These are phyloP conservation scores for Lolium multiflorum DNA, from an alignment of 176 grass and related monocot species.

Conservation along the genomic window DNA sequence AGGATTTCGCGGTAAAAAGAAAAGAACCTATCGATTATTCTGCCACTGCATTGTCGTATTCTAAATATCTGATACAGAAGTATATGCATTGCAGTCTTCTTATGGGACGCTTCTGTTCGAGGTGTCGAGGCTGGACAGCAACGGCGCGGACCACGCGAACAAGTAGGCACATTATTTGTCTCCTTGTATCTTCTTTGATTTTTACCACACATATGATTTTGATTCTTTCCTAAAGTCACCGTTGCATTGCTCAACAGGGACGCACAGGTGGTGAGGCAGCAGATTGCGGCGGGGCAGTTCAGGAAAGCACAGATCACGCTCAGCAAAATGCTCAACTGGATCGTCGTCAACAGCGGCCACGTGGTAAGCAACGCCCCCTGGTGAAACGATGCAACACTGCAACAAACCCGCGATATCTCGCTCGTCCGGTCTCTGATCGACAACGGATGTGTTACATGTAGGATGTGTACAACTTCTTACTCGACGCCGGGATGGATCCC, in stretches of 20 bases:
- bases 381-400: too few species aligned
- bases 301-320: constrained; percentile 42
- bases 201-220: neutral
- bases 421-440: neutral
- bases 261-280: constrained; percentile 56
- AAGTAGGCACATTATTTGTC: constrained; percentile 12
- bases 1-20: constrained; percentile 63
- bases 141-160: constrained; percentile 59
- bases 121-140: constrained; percentile 75
- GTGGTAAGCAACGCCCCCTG: constrained; percentile 55
- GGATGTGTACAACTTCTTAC: constrained; percentile 91
- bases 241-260: constrained; percentile 47
- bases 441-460: constrained; percentile 11
- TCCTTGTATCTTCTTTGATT: neutral
- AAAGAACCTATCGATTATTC: neutral
- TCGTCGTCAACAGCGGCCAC: constrained; percentile 53
- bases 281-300: constrained; percentile 50
- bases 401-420: too few species aligned
- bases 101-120: constrained; percentile 65
- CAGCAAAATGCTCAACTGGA: constrained; percentile 44
- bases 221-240: neutral
- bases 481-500: constrained; percentile 66
- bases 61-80: neutral
- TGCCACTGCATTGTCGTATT: neutral
- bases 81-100: constrained; percentile 53